A percentile compares a stretch with the other conserved stretches of the same genome.
Evolutionary conservation across 192 early-diverging fungal species (phyloP).

Genomic region (Podochytrium sp.): DNA sequence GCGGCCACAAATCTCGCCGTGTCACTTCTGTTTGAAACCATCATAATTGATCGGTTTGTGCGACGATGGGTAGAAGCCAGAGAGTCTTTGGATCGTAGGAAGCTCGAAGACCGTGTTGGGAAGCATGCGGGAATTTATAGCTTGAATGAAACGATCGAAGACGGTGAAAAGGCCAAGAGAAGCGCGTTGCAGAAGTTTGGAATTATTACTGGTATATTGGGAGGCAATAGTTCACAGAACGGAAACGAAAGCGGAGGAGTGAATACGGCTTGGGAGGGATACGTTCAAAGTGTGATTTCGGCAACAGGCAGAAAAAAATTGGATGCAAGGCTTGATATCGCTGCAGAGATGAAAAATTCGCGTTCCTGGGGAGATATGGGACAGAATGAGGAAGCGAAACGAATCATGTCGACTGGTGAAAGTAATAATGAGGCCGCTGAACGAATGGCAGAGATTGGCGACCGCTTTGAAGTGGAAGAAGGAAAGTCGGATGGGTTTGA

Average conservation of each 20-base stretch:
- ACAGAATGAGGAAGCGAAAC: background rate
- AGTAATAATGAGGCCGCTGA: background rate
- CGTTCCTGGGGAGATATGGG: constrained; percentile 11
- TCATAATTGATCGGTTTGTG: constrained; percentile 38
- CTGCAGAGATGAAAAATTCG: constrained; percentile 15
- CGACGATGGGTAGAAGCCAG: constrained; percentile 22
- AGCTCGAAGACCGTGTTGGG: constrained; percentile 1
- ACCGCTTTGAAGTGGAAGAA: constrained; percentile 21
- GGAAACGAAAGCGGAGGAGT: background rate
- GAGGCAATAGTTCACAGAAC: background rate
- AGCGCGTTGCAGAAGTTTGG: constrained; percentile 17
- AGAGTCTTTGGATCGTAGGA: constrained; percentile 28
- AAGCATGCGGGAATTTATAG: constrained; percentile 17
- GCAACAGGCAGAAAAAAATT: background rate
- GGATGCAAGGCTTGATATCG: constrained; percentile 29
- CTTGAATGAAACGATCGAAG: background rate
- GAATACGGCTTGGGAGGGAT: constrained; percentile 26
- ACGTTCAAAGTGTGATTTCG: constrained; percentile 15
- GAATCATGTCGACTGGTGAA: background rate
- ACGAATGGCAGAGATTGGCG: background rate
- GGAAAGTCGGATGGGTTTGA: constrained; percentile 9
- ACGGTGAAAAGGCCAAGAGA: background rate
- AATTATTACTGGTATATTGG: constrained; percentile 11
- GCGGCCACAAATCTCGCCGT: constrained; percentile 30
- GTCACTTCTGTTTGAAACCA: constrained; percentile 28